Evolutionary conservation across 768 basidiomycete species (phyloP), one percentile per base, ranked within the genome.

Genomic region (Tricholoma terreum): DNA sequence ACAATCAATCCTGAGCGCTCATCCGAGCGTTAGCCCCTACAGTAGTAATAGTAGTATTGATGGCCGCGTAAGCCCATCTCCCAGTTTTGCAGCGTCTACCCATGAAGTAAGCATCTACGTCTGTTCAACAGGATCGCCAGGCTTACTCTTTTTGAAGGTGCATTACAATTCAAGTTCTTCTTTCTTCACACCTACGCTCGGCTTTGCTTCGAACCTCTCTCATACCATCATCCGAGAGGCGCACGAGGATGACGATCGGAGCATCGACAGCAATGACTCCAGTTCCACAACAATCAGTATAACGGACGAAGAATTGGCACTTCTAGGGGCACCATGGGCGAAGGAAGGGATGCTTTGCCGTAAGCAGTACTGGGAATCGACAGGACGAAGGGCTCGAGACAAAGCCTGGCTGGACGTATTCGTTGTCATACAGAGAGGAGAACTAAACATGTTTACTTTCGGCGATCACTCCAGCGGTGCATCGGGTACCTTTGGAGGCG

Each of bases 271-370:
- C 68, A 79, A 80, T 17, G 82, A 78, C 36, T 85, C 90, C 4
- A 73, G 69, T 27, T 87, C 88, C 24, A 90, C 88, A 1, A 84
- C 81, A 33, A 87, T 91, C 63, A 93, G 92, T 52, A 92, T 98
- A 58, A 86, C 90, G 6, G 96, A 98, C 64, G 97, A 98, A 71
- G 94, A 97, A 73, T 80, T 99, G 11, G 96, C 96, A 1, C 77
- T 98, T 35, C 84, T 97, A 14, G 97, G 97, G 14, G 87, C 97
- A 5, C 97, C 97, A 0, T 99, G 96, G 96, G 97, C 97, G 0
- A 99, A 99, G 72, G 97, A 99, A 71, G 97, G 97, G 11, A 90
- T 96, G 79, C 83, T 99, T 8, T 89, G 88, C 63, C 87, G 95
- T 21, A 98, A 98, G 69, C 91, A 94, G 60, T 98, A 95, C 69